phyloP scores from a whole-genome alignment of 352 stramenopile genomes.

The Thalassiosira mediterranea region DNA sequence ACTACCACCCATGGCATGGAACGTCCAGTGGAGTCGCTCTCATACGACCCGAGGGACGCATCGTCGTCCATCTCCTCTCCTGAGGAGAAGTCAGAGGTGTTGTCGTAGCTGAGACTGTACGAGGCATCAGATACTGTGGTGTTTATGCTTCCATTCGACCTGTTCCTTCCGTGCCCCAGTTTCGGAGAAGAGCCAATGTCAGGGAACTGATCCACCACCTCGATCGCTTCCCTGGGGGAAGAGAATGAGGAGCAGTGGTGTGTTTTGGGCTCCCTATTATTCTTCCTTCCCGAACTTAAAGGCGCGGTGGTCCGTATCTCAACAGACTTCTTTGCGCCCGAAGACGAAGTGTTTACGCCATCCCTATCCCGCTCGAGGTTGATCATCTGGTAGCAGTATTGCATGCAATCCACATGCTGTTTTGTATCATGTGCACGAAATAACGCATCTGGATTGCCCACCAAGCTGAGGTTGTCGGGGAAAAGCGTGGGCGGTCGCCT shows the following conservation, averaged over 20 bases:
- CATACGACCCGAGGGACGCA: conserved; percentile 19
- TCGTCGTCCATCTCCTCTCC: conserved; percentile 25
- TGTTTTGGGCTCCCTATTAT: too few species aligned
- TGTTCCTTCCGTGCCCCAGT: neutral
- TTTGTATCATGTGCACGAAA: conserved; percentile 22
- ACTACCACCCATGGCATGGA: conserved; percentile 77
- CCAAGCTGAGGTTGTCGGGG: neutral
- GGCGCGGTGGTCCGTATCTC: too few species aligned
- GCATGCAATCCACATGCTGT: conserved; percentile 34
- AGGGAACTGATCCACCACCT: too few species aligned
- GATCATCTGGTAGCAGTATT: conserved; percentile 50
- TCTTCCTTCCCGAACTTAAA: too few species aligned
- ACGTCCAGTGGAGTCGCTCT: conserved; percentile 28
- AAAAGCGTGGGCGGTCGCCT: conserved; percentile 46
- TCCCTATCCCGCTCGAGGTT: conserved; percentile 3
- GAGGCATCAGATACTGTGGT: conserved; percentile 3
- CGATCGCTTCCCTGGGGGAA: too few species aligned
- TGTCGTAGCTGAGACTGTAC: too few species aligned
- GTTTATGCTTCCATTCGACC: neutral
- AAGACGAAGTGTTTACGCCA: too few species aligned
- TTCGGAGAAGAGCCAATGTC: too few species aligned
- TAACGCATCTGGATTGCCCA: neutral
- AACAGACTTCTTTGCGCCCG: neutral
- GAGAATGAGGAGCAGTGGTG: too few species aligned
- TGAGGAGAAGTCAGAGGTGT: conserved; percentile 6